phyloP scores from a whole-genome alignment of 2,329 filamentous ascomycete species.

The Fusarium burgessii region DNA sequence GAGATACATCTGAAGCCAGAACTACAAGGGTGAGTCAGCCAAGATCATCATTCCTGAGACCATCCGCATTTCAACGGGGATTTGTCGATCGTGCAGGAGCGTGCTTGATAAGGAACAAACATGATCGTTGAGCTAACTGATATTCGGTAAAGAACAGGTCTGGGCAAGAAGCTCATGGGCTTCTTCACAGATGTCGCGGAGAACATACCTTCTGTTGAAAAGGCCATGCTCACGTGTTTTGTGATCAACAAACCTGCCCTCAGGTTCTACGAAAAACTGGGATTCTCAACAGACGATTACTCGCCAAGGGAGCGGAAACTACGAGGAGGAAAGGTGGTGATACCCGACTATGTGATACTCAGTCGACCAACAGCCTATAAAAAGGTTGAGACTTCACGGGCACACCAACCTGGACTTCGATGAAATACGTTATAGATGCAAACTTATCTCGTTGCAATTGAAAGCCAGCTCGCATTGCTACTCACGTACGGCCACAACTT shows the following conservation, averaged over 20 bases:
- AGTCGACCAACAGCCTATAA: constrained; percentile 58
- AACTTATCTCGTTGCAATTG: not conserved
- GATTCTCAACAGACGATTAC: constrained; percentile 66
- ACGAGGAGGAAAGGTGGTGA: constrained; percentile 64
- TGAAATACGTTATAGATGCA: not conserved
- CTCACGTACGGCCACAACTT: not conserved
- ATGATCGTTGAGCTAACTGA: constrained; percentile 18
- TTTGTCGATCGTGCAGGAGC: not conserved
- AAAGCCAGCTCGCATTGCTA: not conserved
- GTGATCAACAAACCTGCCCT: constrained; percentile 68
- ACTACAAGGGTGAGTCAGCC: constrained; percentile 63
- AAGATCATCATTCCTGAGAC: not conserved
- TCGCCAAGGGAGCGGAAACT: constrained; percentile 67
- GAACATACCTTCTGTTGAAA: constrained; percentile 66
- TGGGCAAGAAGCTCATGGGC: constrained; percentile 71
- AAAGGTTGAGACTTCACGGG: constrained; percentile 14
- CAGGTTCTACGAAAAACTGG: constrained; percentile 71
- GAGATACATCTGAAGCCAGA: constrained; percentile 76
- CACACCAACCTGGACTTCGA: constrained; percentile 24
- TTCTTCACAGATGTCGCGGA: constrained; percentile 65
- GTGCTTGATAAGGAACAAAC: constrained; percentile 5
- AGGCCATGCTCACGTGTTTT: constrained; percentile 82
- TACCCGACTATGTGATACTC: constrained; percentile 71
- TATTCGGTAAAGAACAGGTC: constrained; percentile 63
- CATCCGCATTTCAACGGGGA: constrained; percentile 11